Base-by-base conservation (phyloP, 2,329 filamentous ascomycete genomes). In the Malbranchea zuffiana region DNA sequence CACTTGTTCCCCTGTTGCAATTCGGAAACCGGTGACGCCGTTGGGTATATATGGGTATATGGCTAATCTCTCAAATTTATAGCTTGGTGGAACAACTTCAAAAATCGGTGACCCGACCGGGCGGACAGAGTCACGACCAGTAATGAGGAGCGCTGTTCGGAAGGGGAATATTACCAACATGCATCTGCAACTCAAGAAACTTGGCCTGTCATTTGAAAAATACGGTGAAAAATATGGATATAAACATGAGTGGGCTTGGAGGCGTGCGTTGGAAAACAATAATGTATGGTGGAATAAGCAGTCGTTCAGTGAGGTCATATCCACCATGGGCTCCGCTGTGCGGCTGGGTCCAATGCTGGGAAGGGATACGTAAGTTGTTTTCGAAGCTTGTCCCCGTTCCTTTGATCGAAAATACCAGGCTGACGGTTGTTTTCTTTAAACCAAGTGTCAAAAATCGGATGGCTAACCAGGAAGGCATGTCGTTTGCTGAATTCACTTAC, bases 401-500 rank as follows among this genome's bases (percentile, higher is more conserved):
- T 28, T 15, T 35, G 33, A 10, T 8, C 17, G 21, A n/a, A 6
- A 8, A 35, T 28, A 31, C 21, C 15, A 20, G 7, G 19, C 2
- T 21, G n/a, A n/a, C 24, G 21, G 12, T 28, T n/a, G n/a, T n/a
- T n/a, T n/a, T n/a, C n/a, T n/a, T n/a, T n/a, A n/a, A 16, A 28
- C 20, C 13, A 24, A 78, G 75, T 21, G 86, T 92, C 37, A 90
- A 85, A 60, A 78, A 76, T 40, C 84, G 86, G 53, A 71, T 96
- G 68, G 72, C 73, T n/a, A 78, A 78, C 36, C 84, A 85, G 24
- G 82, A 90, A 45, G 92, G 90, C 49, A 88, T 98, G 80, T 92
- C 87, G 0, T 82, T 92, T 50, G 80, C 84, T 23, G 90, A 98
- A 56, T 94, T 98, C 59, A 74, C 78, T 27, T 98, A 98, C 53